Evolutionary conservation across 257 asterid genomes (phyloP).

Genomic region (Scutellaria barbata): DNA sequence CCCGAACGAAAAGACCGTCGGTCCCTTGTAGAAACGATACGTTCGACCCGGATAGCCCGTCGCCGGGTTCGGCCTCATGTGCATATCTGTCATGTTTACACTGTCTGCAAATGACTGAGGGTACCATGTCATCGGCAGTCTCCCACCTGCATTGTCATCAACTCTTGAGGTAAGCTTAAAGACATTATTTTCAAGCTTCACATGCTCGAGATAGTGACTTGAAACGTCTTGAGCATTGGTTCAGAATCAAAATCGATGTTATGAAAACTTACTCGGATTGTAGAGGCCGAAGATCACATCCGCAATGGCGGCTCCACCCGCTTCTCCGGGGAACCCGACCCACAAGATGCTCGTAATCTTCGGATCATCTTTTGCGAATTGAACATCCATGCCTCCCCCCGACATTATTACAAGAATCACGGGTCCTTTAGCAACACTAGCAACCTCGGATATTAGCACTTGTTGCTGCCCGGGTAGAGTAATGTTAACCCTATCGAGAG

Average conservation of each 20-base stretch:
- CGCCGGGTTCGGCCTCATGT: constrained; percentile 74
- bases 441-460: constrained; percentile 60
- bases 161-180: no score
- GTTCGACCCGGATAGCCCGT: constrained; percentile 78
- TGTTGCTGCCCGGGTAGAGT: constrained; percentile 94
- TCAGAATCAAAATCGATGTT: no score
- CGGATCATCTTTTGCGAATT: constrained; percentile 72
- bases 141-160: constrained; percentile 58
- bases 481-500: constrained; percentile 58
- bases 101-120: constrained; percentile 66
- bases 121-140: constrained; percentile 95
- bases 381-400: constrained; percentile 87
- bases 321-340: constrained; percentile 97
- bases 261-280: constrained; percentile 69
- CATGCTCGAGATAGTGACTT: no score
- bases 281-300: constrained; percentile 68
- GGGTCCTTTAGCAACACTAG: constrained; percentile 69
- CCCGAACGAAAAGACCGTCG: constrained; percentile 65
- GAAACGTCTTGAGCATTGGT: no score
- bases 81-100: constrained; percentile 80
- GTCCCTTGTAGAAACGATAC: constrained; percentile 81
- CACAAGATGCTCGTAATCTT: constrained; percentile 78
- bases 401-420: constrained; percentile 90
- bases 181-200: no score
- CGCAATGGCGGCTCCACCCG: constrained; percentile 88